phyloP scores from a whole-genome alignment of 2,329 filamentous ascomycete genomes.

The Claviceps monticola region DNA sequence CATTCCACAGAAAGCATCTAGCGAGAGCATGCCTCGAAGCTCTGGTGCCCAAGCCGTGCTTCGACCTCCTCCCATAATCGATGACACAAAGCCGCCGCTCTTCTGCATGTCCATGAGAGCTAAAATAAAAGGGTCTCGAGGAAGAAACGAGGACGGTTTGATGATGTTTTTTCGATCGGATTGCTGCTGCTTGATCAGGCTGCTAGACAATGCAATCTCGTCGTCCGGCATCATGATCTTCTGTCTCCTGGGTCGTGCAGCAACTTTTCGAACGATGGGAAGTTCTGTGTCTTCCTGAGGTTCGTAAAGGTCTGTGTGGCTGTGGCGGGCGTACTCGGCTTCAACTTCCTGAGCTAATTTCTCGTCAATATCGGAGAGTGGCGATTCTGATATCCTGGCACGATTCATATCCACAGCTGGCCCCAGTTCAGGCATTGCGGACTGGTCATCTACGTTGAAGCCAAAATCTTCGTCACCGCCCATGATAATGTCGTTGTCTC shows the following conservation, averaged over 20 bases:
- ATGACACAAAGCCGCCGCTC: constrained; percentile 78
- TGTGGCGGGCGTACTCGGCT: constrained; percentile 38
- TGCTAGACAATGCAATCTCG: constrained; percentile 61
- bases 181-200: constrained; percentile 75
- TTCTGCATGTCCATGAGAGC: constrained; percentile 87
- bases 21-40: constrained; percentile 77
- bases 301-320: constrained; percentile 46
- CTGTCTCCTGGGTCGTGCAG: constrained; percentile 60
- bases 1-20: constrained; percentile 63
- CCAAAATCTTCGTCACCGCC: constrained; percentile 49
- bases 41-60: constrained; percentile 80
- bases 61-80: constrained; percentile 68
- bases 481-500: constrained; percentile 51
- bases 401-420: constrained; percentile 36
- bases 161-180: constrained; percentile 76
- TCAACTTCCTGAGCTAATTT: constrained; percentile 46
- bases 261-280: constrained; percentile 50
- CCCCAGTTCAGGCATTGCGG: constrained; percentile 35
- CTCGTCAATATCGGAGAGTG: constrained; percentile 56
- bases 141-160: constrained; percentile 68
- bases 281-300: constrained; percentile 42
- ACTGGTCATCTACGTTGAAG: constrained; percentile 46
- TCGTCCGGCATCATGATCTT: constrained; percentile 73
- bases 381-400: constrained; percentile 53
- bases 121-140: constrained; percentile 73